Evolutionary conservation across 805 yeast species (phyloP).

Genomic region (Metschnikowia noctiluminum): DNA sequence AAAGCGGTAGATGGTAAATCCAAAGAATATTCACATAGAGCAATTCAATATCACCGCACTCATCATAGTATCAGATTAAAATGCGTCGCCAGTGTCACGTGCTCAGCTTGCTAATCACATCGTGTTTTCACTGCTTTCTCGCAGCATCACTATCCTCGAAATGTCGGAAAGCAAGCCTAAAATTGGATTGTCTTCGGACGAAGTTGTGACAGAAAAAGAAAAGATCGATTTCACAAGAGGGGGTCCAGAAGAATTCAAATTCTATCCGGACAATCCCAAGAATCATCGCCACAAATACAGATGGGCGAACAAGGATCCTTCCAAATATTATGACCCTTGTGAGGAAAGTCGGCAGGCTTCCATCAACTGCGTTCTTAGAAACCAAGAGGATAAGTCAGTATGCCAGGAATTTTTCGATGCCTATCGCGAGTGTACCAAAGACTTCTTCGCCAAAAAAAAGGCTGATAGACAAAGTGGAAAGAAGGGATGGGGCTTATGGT

Average conservation of each 20-base stretch:
- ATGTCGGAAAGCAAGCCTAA: constrained; percentile 3
- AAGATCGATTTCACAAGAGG: constrained; percentile 58
- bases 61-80: too few species aligned
- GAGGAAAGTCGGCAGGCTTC: constrained; percentile 87
- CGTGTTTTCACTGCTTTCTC: neutral
- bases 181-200: constrained; percentile 18
- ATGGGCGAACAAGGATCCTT: constrained; percentile 73
- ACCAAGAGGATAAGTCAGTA: constrained; percentile 64
- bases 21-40: neutral
- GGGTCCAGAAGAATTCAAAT: constrained; percentile 50
- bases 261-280: constrained; percentile 87
- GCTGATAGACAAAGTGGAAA: constrained; percentile 35
- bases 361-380: constrained; percentile 74
- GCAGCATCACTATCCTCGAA: neutral
- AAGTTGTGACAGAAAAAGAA: constrained; percentile 31
- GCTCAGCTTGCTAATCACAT: neutral
- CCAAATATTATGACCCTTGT: constrained; percentile 91
- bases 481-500: constrained; percentile 45
- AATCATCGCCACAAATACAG: constrained; percentile 62
- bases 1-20: constrained; percentile 12
- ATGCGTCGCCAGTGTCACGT: neutral
- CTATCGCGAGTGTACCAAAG: constrained; percentile 71
- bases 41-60: neutral
- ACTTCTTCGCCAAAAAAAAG: constrained; percentile 37
- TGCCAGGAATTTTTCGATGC: constrained; percentile 82